A percentile compares a stretch with the other conserved stretches of the same genome.
phyloP scores from a whole-genome alignment of 805 yeast species.

The Pichia membranifaciens region DNA sequence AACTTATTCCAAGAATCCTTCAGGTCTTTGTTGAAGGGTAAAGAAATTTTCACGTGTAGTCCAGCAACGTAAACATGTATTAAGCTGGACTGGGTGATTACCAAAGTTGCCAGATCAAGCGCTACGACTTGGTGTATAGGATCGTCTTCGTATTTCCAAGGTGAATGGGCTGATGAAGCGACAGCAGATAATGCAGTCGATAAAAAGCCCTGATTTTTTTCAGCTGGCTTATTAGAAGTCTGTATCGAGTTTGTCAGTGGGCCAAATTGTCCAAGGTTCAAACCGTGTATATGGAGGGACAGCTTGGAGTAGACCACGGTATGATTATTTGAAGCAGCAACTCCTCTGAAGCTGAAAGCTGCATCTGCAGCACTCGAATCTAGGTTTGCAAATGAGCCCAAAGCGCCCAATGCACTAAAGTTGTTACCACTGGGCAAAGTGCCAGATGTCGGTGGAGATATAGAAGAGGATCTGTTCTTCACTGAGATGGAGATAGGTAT shows the following conservation, averaged over 20 bases:
- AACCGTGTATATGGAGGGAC: constrained; percentile 64
- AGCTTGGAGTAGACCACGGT: constrained; percentile 50
- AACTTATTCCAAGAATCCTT: constrained; percentile 48
- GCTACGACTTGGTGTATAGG: constrained; percentile 52
- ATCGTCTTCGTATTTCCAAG: constrained; percentile 39
- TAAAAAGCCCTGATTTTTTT: constrained; percentile 21
- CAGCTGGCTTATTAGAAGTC: constrained; percentile 26
- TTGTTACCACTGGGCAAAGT: constrained; percentile 6
- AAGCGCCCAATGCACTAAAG: constrained; percentile 5
- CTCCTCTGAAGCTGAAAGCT: constrained; percentile 31
- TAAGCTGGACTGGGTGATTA: constrained; percentile 51
- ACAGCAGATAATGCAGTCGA: not conserved
- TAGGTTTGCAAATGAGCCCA: not conserved
- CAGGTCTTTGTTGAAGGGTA: constrained; percentile 30
- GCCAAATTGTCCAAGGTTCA: constrained; percentile 80
- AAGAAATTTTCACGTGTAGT: constrained; percentile 45
- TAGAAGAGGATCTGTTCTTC: not conserved
- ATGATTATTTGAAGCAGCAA: constrained; percentile 62
- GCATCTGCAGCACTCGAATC: constrained; percentile 30
- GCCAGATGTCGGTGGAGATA: constrained; percentile 7
- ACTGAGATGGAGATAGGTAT: constrained; percentile 2
- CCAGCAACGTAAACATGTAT: constrained; percentile 57
- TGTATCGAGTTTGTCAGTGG: constrained; percentile 7
- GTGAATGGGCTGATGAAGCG: constrained; percentile 29
- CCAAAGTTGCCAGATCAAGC: constrained; percentile 64